Percentiles rank a stretch among this genome's conserved stretches.
Conservation (phyloP, 371 early-diverging fungal genomes). For the Lichtheimia ramosa region DNA sequence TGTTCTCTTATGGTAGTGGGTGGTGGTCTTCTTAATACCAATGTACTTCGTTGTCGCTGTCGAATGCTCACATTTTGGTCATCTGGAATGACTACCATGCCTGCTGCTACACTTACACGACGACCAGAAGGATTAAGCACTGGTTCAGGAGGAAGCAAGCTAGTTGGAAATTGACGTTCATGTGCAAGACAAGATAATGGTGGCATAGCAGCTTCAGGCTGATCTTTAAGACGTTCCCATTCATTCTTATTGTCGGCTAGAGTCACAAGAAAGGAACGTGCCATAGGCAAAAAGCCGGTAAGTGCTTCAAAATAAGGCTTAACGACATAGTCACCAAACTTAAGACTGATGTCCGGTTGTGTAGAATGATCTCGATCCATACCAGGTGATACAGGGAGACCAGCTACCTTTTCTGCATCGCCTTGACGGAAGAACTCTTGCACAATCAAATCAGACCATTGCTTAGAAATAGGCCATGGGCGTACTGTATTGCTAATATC, state of each 20-base stretch:
- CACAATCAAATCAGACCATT: slow-evolving; percentile 86
- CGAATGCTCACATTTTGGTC: slow-evolving; percentile 2
- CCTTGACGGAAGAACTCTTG: slow-evolving; percentile 87
- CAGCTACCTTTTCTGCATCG: slow-evolving; percentile 72
- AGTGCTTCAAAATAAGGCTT: slow-evolving; percentile 79
- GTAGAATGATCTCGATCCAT: slow-evolving; percentile 81
- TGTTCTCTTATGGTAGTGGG: no score
- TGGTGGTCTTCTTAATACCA: no score
- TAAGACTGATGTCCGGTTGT: slow-evolving; percentile 73
- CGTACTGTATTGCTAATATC: slow-evolving; percentile 89
- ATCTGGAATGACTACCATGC: slow-evolving; percentile 42
- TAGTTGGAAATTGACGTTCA: slow-evolving; percentile 20
- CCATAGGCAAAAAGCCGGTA: slow-evolving; percentile 64
- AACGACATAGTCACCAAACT: slow-evolving; percentile 80
- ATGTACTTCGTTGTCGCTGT: no score
- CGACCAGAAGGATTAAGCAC: slow-evolving; percentile 21
- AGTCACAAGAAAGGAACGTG: slow-evolving; percentile 29
- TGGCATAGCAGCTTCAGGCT: slow-evolving; percentile 18
- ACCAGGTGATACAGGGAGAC: slow-evolving; percentile 80
- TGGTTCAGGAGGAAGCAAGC: slow-evolving; percentile 16
- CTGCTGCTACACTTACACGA: slow-evolving; percentile 50
- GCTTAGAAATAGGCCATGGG: slow-evolving; percentile 80
- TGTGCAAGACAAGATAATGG: slow-evolving; percentile 6
- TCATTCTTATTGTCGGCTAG: slow-evolving; percentile 35
- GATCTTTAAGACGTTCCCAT: slow-evolving; percentile 37